These are phyloP conservation scores for Ambrosia trifida DNA, from an alignment of 129 eudicot genomes.

Conservation along the genomic window DNA sequence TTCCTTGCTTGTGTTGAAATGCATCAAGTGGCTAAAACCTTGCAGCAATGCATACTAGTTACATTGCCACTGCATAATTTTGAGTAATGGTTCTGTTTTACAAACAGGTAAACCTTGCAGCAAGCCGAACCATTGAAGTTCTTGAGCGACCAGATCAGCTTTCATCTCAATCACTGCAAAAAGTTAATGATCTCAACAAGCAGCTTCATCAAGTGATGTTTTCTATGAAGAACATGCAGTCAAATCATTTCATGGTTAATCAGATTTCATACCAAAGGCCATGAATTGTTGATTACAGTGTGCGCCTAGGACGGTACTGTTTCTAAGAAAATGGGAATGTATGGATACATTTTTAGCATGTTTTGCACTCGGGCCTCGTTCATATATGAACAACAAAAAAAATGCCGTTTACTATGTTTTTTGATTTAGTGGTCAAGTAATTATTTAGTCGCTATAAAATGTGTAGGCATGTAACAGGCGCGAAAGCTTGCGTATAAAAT, in stretches of 20 bases:
- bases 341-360: slow-evolving; percentile 2
- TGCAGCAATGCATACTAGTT: not conserved
- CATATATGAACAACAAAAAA: not conserved
- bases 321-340: slow-evolving; percentile 8
- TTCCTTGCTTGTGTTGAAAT: slow-evolving; percentile 3
- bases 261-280: slow-evolving; percentile 22
- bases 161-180: slow-evolving; percentile 48
- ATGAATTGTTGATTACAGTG: slow-evolving; percentile 8
- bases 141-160: slow-evolving; percentile 47
- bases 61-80: not conserved
- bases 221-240: slow-evolving; percentile 37
- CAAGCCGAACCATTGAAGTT: slow-evolving; percentile 42
- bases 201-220: slow-evolving; percentile 43
- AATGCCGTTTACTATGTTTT: not conserved
- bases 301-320: not conserved
- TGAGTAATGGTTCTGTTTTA: not conserved
- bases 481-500: not conserved
- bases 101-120: slow-evolving; percentile 50
- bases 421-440: not conserved
- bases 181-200: slow-evolving; percentile 37
- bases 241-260: slow-evolving; percentile 26
- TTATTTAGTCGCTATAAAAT: not conserved
- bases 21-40: slow-evolving; percentile 7
- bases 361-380: not conserved
- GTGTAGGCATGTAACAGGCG: not conserved